A percentile compares a stretch with the other conserved stretches of the same genome.
Evolutionary conservation across 108 stramenopile species (phyloP).

Genomic region (Skeletonema grethae): DNA sequence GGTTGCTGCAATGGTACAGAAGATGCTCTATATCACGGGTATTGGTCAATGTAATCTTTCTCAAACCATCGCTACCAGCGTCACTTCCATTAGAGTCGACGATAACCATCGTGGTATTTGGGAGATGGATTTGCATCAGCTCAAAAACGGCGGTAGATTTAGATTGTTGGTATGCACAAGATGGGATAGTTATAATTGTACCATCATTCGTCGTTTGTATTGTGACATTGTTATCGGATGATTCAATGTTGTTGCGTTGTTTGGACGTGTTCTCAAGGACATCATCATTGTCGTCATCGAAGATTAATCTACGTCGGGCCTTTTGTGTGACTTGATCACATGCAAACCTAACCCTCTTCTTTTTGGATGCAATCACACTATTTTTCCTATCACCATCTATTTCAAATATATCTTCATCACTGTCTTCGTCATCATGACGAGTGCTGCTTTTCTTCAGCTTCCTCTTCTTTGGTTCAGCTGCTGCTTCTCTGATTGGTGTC

Average conservation of each 20-base stretch:
- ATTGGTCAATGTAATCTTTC: background rate
- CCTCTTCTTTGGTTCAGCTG: background rate
- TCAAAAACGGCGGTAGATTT: background rate
- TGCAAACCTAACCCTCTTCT: background rate
- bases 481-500: background rate
- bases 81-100: background rate
- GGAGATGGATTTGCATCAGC: background rate
- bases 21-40: background rate
- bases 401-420: slow-evolving; percentile 7
- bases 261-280: background rate
- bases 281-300: background rate
- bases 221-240: background rate
- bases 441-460: background rate
- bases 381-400: background rate
- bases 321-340: background rate
- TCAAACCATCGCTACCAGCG: background rate
- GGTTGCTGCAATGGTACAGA: background rate
- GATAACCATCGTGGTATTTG: background rate
- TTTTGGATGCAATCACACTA: background rate
- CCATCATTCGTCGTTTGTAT: background rate
- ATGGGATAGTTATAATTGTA: background rate
- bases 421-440: background rate
- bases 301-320: background rate
- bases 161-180: background rate
- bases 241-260: background rate